Conservation (phyloP, 306 rosid genomes). For the Cicer cuneatum region DNA sequence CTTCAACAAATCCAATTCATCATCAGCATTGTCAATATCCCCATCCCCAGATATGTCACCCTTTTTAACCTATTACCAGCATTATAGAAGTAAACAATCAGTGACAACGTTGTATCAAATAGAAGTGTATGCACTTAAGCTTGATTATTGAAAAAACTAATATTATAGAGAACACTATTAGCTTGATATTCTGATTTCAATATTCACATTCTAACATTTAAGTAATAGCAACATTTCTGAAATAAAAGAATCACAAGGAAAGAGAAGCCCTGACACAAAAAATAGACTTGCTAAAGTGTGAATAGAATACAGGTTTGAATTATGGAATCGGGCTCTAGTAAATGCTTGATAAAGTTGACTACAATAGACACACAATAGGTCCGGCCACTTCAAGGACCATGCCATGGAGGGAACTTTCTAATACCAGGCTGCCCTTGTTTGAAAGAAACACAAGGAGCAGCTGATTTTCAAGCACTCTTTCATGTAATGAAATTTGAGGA, state of each 20-base stretch:
- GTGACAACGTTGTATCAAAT: slow-evolving; percentile 21
- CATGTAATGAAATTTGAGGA: background rate
- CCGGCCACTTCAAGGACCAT: background rate
- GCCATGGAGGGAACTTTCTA: background rate
- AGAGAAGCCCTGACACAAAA: background rate
- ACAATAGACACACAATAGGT: background rate
- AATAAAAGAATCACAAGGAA: background rate
- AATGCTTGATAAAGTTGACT: background rate
- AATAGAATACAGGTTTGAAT: background rate
- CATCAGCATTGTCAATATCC: slow-evolving; percentile 45
- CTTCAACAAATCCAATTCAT: slow-evolving; percentile 52
- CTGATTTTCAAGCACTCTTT: slow-evolving; percentile 1
- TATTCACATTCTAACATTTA: background rate
- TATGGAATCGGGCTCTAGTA: background rate
- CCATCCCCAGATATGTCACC: slow-evolving; percentile 52
- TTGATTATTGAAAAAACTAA: slow-evolving; percentile 1
- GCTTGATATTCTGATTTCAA: background rate
- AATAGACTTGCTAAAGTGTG: background rate
- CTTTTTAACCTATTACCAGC: slow-evolving; percentile 67
- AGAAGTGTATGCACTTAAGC: background rate
- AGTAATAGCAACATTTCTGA: background rate
- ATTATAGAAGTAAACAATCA: slow-evolving; percentile 40
- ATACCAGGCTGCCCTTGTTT: background rate
- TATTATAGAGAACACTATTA: slow-evolving; percentile 13
- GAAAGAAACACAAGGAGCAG: background rate